Percentiles rank a stretch among this genome's conserved stretches.
These are phyloP conservation scores for Ambrosia hybrid DNA, from an alignment of 140 eudicot genomes.

Conservation along the genomic window DNA sequence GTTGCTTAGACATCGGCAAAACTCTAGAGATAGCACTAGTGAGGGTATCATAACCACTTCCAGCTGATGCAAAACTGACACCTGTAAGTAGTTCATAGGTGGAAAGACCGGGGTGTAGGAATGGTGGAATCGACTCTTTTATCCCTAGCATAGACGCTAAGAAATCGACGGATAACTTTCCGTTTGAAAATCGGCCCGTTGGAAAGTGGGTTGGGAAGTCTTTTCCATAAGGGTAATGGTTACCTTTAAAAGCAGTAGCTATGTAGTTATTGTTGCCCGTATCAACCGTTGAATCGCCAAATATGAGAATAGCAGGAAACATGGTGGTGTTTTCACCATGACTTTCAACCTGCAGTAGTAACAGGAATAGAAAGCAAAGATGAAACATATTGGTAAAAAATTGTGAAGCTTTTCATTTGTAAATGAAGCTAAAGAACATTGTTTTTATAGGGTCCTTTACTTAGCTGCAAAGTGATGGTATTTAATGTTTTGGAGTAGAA, in stretches of 20 bases:
- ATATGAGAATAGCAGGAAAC: constrained; percentile 52
- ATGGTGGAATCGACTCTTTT: constrained; percentile 59
- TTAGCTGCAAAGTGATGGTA: constrained; percentile 38
- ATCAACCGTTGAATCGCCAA: constrained; percentile 78
- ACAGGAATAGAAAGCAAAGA: constrained; percentile 23
- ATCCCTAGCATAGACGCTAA: constrained; percentile 52
- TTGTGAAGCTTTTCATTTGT: constrained; percentile 4
- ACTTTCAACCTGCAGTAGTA: constrained; percentile 4
- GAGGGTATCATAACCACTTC: constrained; percentile 57
- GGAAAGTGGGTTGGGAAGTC: constrained; percentile 52
- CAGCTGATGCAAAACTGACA: constrained; percentile 76
- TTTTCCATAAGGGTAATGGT: constrained; percentile 59
- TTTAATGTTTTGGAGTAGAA: constrained; percentile 35
- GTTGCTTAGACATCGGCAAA: constrained; percentile 49
- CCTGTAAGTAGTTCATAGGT: constrained; percentile 54
- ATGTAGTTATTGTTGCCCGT: constrained; percentile 73
- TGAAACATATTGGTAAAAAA: constrained; percentile 22
- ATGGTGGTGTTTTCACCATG: constrained; percentile 24
- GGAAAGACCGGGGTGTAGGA: constrained; percentile 50
- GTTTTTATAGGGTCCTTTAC: constrained; percentile 23
- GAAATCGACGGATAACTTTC: constrained; percentile 56
- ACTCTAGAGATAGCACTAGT: constrained; percentile 41
- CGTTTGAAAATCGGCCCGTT: constrained; percentile 74
- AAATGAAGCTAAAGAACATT: constrained; percentile 4
- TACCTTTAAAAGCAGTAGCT: constrained; percentile 34